Evolutionary conservation across 73 alveolate genomes (phyloP).

Genomic region (Paramecium sexaurelia): DNA sequence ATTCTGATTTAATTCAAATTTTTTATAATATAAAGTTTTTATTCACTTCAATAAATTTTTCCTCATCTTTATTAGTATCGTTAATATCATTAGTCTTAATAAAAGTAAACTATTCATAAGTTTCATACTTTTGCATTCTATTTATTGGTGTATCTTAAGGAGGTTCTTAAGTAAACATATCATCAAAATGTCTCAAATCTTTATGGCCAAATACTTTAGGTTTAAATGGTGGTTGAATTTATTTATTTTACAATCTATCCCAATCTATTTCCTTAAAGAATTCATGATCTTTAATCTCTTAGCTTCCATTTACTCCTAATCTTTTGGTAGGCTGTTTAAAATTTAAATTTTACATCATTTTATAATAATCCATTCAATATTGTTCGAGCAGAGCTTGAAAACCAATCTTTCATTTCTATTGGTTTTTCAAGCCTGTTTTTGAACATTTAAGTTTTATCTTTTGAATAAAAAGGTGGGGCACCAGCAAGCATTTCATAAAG

Average conservation of each 20-base stretch:
- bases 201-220: slow-evolving; percentile 75
- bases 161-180: slow-evolving; percentile 46
- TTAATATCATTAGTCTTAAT: neutral
- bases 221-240: slow-evolving; percentile 86
- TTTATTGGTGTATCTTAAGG: slow-evolving; percentile 52
- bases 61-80: neutral
- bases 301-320: slow-evolving; percentile 54
- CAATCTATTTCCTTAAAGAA: slow-evolving; percentile 76
- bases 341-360: slow-evolving; percentile 60
- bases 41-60: slow-evolving; percentile 44
- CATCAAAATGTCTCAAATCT: slow-evolving; percentile 70
- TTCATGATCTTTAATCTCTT: slow-evolving; percentile 77
- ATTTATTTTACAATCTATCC: slow-evolving; percentile 73
- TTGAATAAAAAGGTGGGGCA: slow-evolving; percentile 85
- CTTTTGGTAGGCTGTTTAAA: slow-evolving; percentile 62
- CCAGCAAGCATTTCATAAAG: slow-evolving; percentile 96
- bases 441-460: slow-evolving; percentile 75
- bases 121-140: neutral
- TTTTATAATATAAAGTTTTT: slow-evolving; percentile 14
- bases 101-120: slow-evolving; percentile 36
- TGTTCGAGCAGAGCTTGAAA: slow-evolving; percentile 69
- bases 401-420: slow-evolving; percentile 74
- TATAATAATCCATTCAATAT: slow-evolving; percentile 68
- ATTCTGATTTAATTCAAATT: slow-evolving; percentile 26
- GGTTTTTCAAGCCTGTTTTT: slow-evolving; percentile 65